These are phyloP conservation scores for Ichthyophonus hoferi DNA, from an alignment of 208 protist species.

Conservation along the genomic window DNA sequence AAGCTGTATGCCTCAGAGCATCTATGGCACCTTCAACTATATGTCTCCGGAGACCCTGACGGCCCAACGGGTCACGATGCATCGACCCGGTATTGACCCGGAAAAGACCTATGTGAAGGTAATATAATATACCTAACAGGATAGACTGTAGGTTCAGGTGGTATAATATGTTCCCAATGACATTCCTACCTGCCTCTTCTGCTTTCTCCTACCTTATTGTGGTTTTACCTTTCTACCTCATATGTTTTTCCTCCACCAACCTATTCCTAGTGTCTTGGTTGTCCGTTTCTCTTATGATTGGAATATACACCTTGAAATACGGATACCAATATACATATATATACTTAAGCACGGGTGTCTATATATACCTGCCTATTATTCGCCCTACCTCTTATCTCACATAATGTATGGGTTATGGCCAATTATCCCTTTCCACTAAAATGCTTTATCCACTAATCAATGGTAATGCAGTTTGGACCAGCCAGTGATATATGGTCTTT, in stretches of 20 bases:
- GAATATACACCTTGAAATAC: not conserved
- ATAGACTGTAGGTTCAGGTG: too few species aligned
- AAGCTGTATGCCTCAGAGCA: not conserved
- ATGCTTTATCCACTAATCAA: too few species aligned
- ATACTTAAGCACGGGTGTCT: not conserved
- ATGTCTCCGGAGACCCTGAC: not conserved
- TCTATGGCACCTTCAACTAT: not conserved
- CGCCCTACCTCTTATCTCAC: not conserved
- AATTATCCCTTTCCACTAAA: too few species aligned
- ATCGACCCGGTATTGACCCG: not conserved
- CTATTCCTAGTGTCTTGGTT: too few species aligned
- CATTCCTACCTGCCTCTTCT: too few species aligned
- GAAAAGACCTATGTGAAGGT: not conserved
- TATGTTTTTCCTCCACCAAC: too few species aligned
- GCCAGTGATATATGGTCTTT: slow-evolving; percentile 68
- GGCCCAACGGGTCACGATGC: not conserved
- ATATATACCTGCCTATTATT: not conserved
- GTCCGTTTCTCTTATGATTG: too few species aligned
- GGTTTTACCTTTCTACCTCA: too few species aligned
- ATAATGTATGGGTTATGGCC: not conserved
- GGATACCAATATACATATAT: not conserved
- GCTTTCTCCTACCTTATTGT: too few species aligned
- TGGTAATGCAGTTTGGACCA: slow-evolving; percentile 56
- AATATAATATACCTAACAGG: too few species aligned
- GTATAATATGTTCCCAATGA: too few species aligned